These are phyloP conservation scores for Arabidopsis hybrid DNA, from an alignment of 441 rosid genomes.

Conservation along the genomic window DNA sequence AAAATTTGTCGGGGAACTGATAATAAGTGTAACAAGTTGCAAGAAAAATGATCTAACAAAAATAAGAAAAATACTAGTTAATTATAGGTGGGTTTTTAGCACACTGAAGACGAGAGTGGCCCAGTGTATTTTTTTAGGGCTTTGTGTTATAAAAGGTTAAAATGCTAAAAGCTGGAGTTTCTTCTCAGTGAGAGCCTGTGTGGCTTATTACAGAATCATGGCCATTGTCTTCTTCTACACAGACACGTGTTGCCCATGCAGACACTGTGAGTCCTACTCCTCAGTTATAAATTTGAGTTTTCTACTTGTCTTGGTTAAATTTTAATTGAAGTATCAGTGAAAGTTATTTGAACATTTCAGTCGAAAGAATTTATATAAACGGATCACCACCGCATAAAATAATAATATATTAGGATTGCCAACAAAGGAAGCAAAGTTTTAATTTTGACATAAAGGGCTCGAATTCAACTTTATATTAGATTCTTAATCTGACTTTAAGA, in stretches of 20 bases:
- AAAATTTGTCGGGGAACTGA: not conserved
- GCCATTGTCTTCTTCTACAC: conserved; percentile 34
- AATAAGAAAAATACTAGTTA: not conserved
- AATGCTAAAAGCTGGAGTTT: conserved; percentile 63
- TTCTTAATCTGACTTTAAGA: conserved; percentile 21
- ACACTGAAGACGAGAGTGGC: conserved; percentile 45
- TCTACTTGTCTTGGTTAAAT: not conserved
- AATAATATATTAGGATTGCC: conserved; percentile 20
- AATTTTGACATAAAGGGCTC: conserved; percentile 35
- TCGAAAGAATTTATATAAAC: not conserved
- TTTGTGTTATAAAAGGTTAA: conserved; percentile 48
- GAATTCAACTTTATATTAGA: conserved; percentile 6
- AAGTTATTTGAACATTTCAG: not conserved
- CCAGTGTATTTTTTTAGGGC: conserved; percentile 55
- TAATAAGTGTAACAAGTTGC: not conserved
- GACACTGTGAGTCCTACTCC: conserved; percentile 34
- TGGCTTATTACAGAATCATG: conserved; percentile 66
- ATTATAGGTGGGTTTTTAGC: conserved; percentile 21
- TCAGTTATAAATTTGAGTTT: not conserved
- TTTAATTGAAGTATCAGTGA: not conserved
- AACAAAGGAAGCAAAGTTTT: conserved; percentile 40
- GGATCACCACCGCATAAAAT: not conserved
- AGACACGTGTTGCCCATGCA: conserved; percentile 60
- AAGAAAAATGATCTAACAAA: not conserved
- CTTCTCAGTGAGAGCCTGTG: conserved; percentile 51